phyloP scores from a whole-genome alignment of 352 stramenopile species.

The Phytophthora podocarpi region DNA sequence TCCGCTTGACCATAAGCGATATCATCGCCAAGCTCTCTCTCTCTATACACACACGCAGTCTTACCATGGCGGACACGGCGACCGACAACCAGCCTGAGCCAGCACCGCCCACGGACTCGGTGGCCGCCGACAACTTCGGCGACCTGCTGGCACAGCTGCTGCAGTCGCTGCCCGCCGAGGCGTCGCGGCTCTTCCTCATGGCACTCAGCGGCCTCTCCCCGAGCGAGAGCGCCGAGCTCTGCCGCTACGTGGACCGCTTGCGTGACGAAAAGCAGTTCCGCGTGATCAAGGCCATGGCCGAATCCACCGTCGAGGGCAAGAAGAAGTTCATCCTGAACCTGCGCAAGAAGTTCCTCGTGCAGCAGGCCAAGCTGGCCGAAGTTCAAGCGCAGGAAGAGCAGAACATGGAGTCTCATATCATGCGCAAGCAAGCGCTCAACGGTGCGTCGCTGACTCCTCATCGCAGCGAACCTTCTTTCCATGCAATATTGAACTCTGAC shows the following conservation, averaged over 20 bases:
- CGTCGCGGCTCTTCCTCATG: slow-evolving; percentile 74
- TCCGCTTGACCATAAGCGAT: neutral
- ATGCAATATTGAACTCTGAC: slow-evolving; percentile 1
- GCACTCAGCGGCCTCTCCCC: slow-evolving; percentile 77
- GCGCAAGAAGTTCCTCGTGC: slow-evolving; percentile 71
- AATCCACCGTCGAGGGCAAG: slow-evolving; percentile 79
- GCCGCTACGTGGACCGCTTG: slow-evolving; percentile 72
- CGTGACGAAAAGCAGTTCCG: slow-evolving; percentile 87
- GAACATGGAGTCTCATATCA: slow-evolving; percentile 69
- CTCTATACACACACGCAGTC: neutral
- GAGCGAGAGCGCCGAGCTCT: slow-evolving; percentile 76
- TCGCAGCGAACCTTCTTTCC: slow-evolving; percentile 6
- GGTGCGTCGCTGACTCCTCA: slow-evolving; percentile 35
- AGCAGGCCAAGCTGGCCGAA: slow-evolving; percentile 60
- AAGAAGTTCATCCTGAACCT: slow-evolving; percentile 77
- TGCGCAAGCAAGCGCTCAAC: slow-evolving; percentile 73
- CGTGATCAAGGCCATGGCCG: slow-evolving; percentile 85
- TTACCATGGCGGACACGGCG: slow-evolving; percentile 30
- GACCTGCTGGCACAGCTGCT: slow-evolving; percentile 81
- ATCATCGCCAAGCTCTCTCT: neutral
- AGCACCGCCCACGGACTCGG: slow-evolving; percentile 30
- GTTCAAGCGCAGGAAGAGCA: slow-evolving; percentile 59
- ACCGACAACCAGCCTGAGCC: slow-evolving; percentile 44
- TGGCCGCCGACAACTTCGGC: slow-evolving; percentile 53
- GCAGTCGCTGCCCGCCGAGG: slow-evolving; percentile 70